These are phyloP conservation scores for Earliella scabrosa DNA, from an alignment of 1,284 basidiomycete genomes.

Conservation along the genomic window DNA sequence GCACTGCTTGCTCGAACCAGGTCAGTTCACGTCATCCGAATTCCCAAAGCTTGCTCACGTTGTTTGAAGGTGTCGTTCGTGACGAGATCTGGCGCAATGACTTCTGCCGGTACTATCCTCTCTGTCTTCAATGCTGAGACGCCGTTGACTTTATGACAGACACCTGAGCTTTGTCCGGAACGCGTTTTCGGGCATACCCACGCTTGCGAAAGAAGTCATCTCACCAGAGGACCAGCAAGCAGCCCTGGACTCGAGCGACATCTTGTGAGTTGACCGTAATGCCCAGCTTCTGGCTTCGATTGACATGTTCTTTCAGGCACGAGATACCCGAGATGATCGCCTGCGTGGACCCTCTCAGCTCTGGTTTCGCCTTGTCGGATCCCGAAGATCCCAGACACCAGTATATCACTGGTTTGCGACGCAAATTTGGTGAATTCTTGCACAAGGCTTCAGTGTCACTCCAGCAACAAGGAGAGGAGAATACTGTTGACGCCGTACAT, in stretches of 20 bases:
- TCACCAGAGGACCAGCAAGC: slow-evolving; percentile 46
- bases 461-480: slow-evolving; percentile 78
- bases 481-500: slow-evolving; percentile 86
- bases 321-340: slow-evolving; percentile 79
- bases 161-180: slow-evolving; percentile 69
- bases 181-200: slow-evolving; percentile 71
- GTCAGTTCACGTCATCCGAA: slow-evolving; percentile 37
- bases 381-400: slow-evolving; percentile 69
- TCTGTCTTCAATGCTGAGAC: neutral
- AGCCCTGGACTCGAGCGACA: slow-evolving; percentile 55
- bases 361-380: slow-evolving; percentile 76
- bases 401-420: slow-evolving; percentile 64
- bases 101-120: slow-evolving; percentile 71
- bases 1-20: slow-evolving; percentile 60
- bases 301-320: slow-evolving; percentile 41
- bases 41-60: slow-evolving; percentile 17
- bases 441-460: slow-evolving; percentile 73
- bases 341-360: slow-evolving; percentile 55
- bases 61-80: slow-evolving; percentile 39
- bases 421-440: slow-evolving; percentile 72
- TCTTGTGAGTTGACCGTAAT: slow-evolving; percentile 51
- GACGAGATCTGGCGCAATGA: slow-evolving; percentile 85
- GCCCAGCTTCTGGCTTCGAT: too few species aligned
- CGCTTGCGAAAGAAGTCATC: slow-evolving; percentile 57
- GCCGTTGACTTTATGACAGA: slow-evolving; percentile 38